Evolutionary conservation across 495 filamentous ascomycete species (phyloP).

Genomic region (Apiosordaria backusii): DNA sequence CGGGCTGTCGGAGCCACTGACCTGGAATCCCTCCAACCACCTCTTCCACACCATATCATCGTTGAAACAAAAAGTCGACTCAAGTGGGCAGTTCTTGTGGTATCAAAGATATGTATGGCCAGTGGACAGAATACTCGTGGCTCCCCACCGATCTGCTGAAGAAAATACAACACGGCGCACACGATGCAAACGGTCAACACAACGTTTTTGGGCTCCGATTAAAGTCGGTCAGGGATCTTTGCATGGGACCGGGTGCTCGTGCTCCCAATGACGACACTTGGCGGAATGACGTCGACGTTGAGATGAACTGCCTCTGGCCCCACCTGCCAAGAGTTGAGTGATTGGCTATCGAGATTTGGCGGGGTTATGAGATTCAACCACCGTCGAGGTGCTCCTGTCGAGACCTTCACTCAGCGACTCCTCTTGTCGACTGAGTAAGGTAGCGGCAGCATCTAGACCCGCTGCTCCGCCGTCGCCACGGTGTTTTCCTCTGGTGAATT

Average conservation of each 20-base stretch:
- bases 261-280: conserved; percentile 21
- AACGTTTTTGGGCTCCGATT: neutral
- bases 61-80: neutral
- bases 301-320: conserved; percentile 12
- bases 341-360: neutral
- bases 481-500: neutral
- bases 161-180: neutral
- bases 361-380: conserved; percentile 2
- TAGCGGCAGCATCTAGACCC: neutral
- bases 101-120: neutral
- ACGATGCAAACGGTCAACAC: neutral
- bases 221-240: conserved; percentile 11
- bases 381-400: neutral
- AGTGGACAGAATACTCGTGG: neutral
- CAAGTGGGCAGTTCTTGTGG: neutral
- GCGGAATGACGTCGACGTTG: conserved; percentile 25
- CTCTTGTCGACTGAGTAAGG: conserved; percentile 1
- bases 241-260: neutral
- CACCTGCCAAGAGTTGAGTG: conserved; percentile 5
- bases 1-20: conserved; percentile 4
- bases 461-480: neutral
- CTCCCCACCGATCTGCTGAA: neutral
- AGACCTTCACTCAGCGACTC: neutral
- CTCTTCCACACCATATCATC: neutral
- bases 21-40: neutral